These are phyloP conservation scores for Symbiodinium pilosum DNA, from an alignment of 73 alveolate genomes.

Conservation along the genomic window DNA sequence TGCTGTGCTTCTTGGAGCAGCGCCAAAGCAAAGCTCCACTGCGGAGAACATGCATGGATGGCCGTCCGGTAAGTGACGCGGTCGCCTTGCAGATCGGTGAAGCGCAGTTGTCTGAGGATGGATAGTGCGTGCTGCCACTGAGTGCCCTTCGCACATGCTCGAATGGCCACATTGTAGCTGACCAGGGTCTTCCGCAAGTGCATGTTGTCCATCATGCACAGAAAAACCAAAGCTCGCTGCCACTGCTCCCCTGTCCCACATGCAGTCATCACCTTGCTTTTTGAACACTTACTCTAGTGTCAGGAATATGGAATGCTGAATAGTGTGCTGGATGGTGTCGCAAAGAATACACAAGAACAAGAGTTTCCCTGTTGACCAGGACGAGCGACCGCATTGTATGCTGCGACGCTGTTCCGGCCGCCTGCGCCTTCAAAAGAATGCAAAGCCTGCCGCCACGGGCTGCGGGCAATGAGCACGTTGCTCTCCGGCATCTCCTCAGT, in stretches of 20 bases:
- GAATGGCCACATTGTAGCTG: background rate
- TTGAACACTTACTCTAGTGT: too few species aligned
- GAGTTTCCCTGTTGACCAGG: too few species aligned
- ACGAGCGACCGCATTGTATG: too few species aligned
- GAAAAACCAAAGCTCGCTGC: background rate
- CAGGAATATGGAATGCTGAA: too few species aligned
- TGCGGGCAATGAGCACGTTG: background rate
- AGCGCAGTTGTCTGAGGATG: background rate
- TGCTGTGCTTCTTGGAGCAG: background rate
- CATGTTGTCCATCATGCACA: background rate
- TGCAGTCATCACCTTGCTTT: background rate
- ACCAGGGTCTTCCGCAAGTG: background rate
- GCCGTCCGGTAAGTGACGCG: background rate
- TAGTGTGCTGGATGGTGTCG: too few species aligned
- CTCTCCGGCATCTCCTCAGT: background rate
- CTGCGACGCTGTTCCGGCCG: background rate
- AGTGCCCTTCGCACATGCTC: background rate
- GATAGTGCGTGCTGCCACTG: background rate
- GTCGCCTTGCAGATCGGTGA: background rate
- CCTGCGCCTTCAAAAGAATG: background rate
- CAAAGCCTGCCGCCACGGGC: background rate
- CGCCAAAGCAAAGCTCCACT: background rate
- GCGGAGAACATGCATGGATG: background rate
- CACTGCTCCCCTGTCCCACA: conserved; percentile 4
- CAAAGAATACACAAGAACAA: too few species aligned